Percentiles rank a stretch among this genome's conserved stretches.
Conservation (phyloP, 148 eudicot genomes). For the Dysphania ambrosioides region DNA sequence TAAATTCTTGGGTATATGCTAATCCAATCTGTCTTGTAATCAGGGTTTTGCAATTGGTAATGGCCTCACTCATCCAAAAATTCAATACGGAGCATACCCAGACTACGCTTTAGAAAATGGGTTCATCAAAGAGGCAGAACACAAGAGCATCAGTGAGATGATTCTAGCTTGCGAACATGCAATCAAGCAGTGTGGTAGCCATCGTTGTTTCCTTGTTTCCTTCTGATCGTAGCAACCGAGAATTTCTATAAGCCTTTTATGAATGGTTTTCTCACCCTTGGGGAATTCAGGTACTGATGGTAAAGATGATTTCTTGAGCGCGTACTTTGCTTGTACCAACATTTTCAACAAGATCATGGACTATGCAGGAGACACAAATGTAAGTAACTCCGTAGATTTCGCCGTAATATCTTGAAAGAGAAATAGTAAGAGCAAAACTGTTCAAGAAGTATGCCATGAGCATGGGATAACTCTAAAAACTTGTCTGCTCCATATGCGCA, state of each 20-base stretch:
- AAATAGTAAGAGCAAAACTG: not conserved
- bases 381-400: not conserved
- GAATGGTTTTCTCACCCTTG: not conserved
- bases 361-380: constrained; percentile 41
- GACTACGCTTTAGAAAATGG: constrained; percentile 64
- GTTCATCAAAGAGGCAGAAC: constrained; percentile 43
- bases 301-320: constrained; percentile 42
- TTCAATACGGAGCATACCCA: constrained; percentile 70
- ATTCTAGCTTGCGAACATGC: constrained; percentile 58
- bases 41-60: constrained; percentile 87
- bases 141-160: constrained; percentile 34
- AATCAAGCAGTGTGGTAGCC: constrained; percentile 58
- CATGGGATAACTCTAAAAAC: not conserved
- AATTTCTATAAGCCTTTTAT: not conserved
- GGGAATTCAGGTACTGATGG: constrained; percentile 45
- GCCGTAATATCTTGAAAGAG: not conserved
- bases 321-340: constrained; percentile 44
- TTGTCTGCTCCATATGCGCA: constrained; percentile 21
- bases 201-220: not conserved
- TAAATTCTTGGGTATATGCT: not conserved
- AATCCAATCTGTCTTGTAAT: not conserved
- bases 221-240: not conserved
- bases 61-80: constrained; percentile 73
- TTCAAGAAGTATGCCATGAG: not conserved
- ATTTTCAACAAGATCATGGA: constrained; percentile 61